These are phyloP conservation scores for Fusarium sp. DNA, from an alignment of 2,329 filamentous ascomycete species.

Conservation along the genomic window DNA sequence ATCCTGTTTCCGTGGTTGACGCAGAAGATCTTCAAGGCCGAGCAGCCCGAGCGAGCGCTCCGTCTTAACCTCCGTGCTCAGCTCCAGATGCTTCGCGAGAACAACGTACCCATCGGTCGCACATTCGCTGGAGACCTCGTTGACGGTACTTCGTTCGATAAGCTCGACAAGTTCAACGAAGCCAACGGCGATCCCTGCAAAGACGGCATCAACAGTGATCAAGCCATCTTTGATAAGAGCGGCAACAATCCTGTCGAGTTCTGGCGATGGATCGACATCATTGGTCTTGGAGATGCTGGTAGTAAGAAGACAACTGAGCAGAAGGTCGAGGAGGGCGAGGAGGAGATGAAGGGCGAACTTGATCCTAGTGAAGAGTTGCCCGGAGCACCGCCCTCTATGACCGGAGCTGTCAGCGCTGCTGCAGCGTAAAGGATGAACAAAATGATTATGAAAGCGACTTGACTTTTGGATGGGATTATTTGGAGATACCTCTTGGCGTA, in stretches of 20 bases:
- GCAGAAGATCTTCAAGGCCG: constrained; percentile 64
- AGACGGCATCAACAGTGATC: constrained; percentile 58
- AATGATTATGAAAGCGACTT: constrained; percentile 33
- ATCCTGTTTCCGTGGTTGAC: constrained; percentile 80
- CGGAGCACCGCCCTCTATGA: not conserved
- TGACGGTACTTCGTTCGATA: constrained; percentile 55
- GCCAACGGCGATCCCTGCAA: constrained; percentile 27
- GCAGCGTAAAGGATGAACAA: constrained; percentile 26
- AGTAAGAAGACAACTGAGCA: constrained; percentile 44
- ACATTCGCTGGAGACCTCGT: constrained; percentile 61
- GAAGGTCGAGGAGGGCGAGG: constrained; percentile 49
- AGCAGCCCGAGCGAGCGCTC: constrained; percentile 66
- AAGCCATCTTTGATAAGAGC: constrained; percentile 60
- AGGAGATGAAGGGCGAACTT: constrained; percentile 48
- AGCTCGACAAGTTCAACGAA: constrained; percentile 43
- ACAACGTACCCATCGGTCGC: constrained; percentile 58
- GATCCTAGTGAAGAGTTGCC: constrained; percentile 46
- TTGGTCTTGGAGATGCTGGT: constrained; percentile 55
- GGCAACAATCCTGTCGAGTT: constrained; percentile 52
- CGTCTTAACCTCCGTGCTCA: constrained; percentile 68
- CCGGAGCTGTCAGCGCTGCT: constrained; percentile 21
- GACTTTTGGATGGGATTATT: constrained; percentile 3
- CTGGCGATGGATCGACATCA: constrained; percentile 64
- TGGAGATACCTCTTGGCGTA: constrained; percentile 33
- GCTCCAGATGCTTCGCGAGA: constrained; percentile 64